Percentiles rank a stretch among this genome's conserved stretches.
phyloP scores from a whole-genome alignment of 495 filamentous ascomycete species.

The Xylaria longipes region DNA sequence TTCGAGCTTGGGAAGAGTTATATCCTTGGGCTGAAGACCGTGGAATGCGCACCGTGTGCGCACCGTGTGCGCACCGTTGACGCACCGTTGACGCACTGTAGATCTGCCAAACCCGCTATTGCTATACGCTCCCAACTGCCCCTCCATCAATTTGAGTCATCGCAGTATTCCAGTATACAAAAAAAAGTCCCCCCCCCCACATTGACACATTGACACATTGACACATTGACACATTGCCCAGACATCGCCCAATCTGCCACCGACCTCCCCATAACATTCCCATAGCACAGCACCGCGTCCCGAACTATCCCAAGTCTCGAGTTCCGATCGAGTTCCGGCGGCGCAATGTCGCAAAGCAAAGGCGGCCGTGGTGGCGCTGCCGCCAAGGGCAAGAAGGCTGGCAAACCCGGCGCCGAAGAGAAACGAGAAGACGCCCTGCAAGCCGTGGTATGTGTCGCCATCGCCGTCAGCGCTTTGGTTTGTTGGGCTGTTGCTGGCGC shows the following conservation, averaged over 20 bases:
- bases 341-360: slow-evolving; percentile 54
- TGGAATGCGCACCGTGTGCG: neutral
- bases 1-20: slow-evolving; percentile 19
- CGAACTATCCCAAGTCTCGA: neutral
- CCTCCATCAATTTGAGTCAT: slow-evolving; percentile 25
- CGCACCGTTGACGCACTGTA: neutral
- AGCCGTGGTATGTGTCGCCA: slow-evolving; percentile 70
- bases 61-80: neutral
- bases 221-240: neutral
- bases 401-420: slow-evolving; percentile 56
- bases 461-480: neutral
- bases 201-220: neutral
- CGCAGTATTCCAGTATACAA: neutral
- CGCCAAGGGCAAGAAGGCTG: slow-evolving; percentile 63
- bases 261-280: neutral
- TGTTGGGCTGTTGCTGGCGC: neutral
- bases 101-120: neutral
- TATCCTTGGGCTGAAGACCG: slow-evolving; percentile 28
- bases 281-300: neutral
- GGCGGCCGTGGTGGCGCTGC: slow-evolving; percentile 47
- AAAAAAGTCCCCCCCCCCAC: slow-evolving; percentile 12
- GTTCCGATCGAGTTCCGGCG: neutral
- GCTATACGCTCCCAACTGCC: neutral
- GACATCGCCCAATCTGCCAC: neutral
- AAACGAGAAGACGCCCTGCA: slow-evolving; percentile 89